Percentiles rank a stretch among this genome's conserved stretches.
phyloP scores from a whole-genome alignment of 1,284 basidiomycete genomes.

The Volvariella volvacea region DNA sequence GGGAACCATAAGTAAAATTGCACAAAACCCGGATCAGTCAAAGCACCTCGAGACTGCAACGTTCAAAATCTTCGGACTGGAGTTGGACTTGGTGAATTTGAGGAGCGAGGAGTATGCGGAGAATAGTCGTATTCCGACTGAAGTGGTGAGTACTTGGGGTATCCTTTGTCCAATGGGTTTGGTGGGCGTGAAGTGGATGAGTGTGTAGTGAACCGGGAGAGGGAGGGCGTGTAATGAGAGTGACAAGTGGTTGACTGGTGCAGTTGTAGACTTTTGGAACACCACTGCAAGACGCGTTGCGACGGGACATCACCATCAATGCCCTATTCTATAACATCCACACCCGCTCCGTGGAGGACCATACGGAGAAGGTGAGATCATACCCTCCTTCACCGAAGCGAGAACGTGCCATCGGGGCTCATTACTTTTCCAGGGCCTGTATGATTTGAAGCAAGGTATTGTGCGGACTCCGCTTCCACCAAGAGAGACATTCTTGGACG shows the following conservation, averaged over 20 bases:
- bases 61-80: constrained; percentile 77
- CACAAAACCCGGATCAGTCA: constrained; percentile 94
- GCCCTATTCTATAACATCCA: constrained; percentile 96
- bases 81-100: constrained; percentile 94
- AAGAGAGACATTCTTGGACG: constrained; percentile 86
- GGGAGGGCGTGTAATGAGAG: too few relatives aligned
- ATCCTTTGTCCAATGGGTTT: not conserved
- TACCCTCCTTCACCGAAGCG: not conserved
- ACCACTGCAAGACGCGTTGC: constrained; percentile 84
- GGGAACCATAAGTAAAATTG: constrained; percentile 73
- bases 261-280: constrained; percentile 79
- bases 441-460: constrained; percentile 75
- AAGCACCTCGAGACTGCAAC: constrained; percentile 98
- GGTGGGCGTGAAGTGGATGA: not conserved
- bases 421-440: constrained; percentile 60
- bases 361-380: constrained; percentile 63
- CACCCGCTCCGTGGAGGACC: constrained; percentile 83
- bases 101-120: constrained; percentile 89
- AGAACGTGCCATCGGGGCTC: not conserved
- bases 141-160: constrained; percentile 54
- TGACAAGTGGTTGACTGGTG: not conserved
- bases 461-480: constrained; percentile 90
- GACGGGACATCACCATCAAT: constrained; percentile 95
- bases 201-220: not conserved
- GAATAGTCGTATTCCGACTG: constrained; percentile 84